Evolutionary conservation across 2,329 filamentous ascomycete species (phyloP), one percentile per base, ranked within the genome.

Genomic region (Corniculantispora saksenae): DNA sequence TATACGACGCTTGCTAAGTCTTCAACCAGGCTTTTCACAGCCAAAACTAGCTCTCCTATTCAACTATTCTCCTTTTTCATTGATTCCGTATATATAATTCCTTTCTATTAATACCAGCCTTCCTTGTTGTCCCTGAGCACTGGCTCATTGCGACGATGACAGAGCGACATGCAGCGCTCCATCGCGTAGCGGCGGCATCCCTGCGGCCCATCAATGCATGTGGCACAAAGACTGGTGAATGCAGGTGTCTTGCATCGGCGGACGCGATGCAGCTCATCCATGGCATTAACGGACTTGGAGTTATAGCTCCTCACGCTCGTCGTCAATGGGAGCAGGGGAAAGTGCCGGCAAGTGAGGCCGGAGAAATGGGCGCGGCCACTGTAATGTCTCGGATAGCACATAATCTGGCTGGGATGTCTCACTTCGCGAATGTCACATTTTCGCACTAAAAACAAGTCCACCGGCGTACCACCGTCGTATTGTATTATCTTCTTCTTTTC

Each of bases 331-430:
- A 50, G n/a, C 4, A 21, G n/a, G 12, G 27, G 12, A 43, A 43
- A 15, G 17, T 57, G 55, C 55, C 17, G 23, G 55, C 23, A 40
- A 40, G 21, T 43, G 35, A 17, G 25, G 23, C 13, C 54, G 21
- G 21, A 43, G 12, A 56, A 47, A 5, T 19, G 13, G 13, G 5
- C 21, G 25, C 17, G 25, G 56, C 15, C 56, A 40, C 21, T 21
- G 55, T 23, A 10, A n/a, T 59, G 57, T 59, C 57, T 59, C 57
- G 57, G 57, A 50, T 59, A 50, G 5, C 38, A 43, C 19, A 13
- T 7, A 9, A n/a, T 23, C n/a, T 50, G 47, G 23, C n/a, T 50
- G 47, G 23, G 12, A n/a, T 50, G 57, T 59, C 57, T 59, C 57
- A 50, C 57, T n/a, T 38, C 17, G 23, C 15, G 10, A 50, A 50